Percentiles rank a stretch among this genome's conserved stretches.
These are phyloP conservation scores for Coniella vitis DNA, from an alignment of 2,329 filamentous ascomycete genomes.

Conservation along the genomic window DNA sequence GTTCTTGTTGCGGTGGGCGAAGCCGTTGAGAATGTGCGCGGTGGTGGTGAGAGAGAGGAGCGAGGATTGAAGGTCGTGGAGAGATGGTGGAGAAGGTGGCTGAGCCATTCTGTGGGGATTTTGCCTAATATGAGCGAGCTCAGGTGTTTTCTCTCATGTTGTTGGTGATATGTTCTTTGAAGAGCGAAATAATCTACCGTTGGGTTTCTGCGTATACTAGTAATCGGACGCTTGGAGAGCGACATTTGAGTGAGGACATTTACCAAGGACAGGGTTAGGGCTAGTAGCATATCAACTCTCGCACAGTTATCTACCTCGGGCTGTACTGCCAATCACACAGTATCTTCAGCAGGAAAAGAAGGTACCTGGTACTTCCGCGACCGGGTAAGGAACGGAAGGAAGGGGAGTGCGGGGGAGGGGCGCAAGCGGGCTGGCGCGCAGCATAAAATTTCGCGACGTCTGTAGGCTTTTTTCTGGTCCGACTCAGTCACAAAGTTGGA, in stretches of 20 bases:
- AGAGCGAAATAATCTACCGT: too few species aligned
- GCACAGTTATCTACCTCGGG: too few species aligned
- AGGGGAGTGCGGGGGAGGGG: conserved; percentile 15
- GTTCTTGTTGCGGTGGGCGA: conserved; percentile 82
- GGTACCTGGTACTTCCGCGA: neutral
- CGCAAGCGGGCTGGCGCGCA: conserved; percentile 1
- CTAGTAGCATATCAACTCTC: too few species aligned
- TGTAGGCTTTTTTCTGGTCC: neutral
- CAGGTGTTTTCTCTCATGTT: too few species aligned
- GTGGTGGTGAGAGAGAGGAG: conserved; percentile 31
- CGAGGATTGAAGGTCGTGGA: conserved; percentile 11
- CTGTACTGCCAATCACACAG: too few species aligned
- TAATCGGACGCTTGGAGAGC: too few species aligned
- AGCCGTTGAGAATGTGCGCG: conserved; percentile 57
- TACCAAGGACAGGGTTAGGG: neutral
- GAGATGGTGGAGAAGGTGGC: neutral
- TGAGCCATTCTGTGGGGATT: neutral
- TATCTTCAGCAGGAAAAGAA: neutral
- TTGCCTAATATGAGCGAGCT: too few species aligned
- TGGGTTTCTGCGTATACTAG: too few species aligned
- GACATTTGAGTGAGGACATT: neutral
- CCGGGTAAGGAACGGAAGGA: neutral
- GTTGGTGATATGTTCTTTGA: too few species aligned
- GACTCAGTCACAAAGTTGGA: neutral
- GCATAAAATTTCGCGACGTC: conserved; percentile 13